A percentile compares a stretch with the other conserved stretches of the same genome.
Conservation (phyloP, 495 filamentous ascomycete genomes). For the Tuber calosporum region DNA sequence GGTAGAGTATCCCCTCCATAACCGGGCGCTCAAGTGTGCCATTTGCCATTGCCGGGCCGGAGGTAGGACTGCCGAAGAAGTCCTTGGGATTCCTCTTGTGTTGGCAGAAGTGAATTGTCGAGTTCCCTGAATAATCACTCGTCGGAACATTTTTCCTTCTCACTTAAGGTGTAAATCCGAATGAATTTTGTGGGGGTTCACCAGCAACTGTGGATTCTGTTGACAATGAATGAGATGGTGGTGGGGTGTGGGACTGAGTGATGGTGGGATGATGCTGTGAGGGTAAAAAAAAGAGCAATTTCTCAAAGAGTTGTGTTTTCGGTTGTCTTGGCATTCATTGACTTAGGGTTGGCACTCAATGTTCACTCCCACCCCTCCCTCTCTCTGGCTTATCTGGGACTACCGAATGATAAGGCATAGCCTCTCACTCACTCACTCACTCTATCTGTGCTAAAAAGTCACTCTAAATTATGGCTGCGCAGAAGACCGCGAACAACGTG, state of each 20-base stretch:
- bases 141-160: conserved; percentile 28
- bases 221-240: neutral
- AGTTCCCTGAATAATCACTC: conserved; percentile 31
- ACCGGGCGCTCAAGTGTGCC: conserved; percentile 1
- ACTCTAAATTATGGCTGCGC: conserved; percentile 19
- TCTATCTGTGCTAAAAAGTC: neutral
- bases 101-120: conserved; percentile 28
- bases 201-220: neutral
- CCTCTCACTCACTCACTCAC: conserved; percentile 8
- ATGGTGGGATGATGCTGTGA: neutral
- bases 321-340: conserved; percentile 1
- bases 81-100: conserved; percentile 6
- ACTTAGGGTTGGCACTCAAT: neutral
- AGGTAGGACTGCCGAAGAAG: conserved; percentile 11
- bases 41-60: conserved; percentile 24
- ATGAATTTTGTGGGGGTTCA: neutral
- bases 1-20: conserved; percentile 19
- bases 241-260: neutral
- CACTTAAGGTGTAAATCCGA: neutral
- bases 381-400: neutral
- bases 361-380: neutral
- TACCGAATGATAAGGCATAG: conserved; percentile 4
- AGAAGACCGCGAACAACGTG: conserved; percentile 33
- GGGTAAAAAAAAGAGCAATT: neutral
- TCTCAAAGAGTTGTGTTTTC: neutral